A percentile compares a stretch with the other conserved stretches of the same genome.
phyloP scores from a whole-genome alignment of 192 early-diverging fungal genomes.

The Mortierella alpina region DNA sequence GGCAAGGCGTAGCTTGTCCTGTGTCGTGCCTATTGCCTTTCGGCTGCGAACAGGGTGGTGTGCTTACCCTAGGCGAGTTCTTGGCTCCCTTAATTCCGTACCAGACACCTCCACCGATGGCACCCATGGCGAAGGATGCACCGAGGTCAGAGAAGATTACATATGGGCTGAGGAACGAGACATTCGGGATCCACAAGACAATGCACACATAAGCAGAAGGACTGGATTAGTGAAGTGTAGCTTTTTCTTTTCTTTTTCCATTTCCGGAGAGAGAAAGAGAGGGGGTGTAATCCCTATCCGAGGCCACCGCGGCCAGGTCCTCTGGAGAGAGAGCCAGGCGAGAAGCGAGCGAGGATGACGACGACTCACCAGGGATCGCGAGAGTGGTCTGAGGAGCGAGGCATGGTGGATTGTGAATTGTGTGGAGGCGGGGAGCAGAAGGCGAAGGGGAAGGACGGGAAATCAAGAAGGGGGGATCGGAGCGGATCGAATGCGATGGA shows the following conservation, averaged over 20 bases:
- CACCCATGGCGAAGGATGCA: conserved; percentile 95
- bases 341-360: background rate
- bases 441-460: background rate
- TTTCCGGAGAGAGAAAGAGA: too few species aligned
- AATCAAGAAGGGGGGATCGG: background rate
- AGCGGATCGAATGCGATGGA: conserved; percentile 7
- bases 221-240: background rate
- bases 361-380: conserved; percentile 65
- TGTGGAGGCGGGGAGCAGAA: background rate
- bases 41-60: background rate
- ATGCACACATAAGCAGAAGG: background rate
- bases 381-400: conserved; percentile 63
- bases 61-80: conserved; percentile 90
- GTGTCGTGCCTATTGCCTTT: too few species aligned
- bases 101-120: conserved; percentile 95
- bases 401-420: conserved; percentile 48
- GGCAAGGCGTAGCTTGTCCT: background rate
- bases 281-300: too few species aligned
- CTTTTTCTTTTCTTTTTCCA: too few species aligned
- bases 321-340: too few species aligned
- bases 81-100: conserved; percentile 98
- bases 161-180: conserved; percentile 68
- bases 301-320: too few species aligned
- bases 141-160: conserved; percentile 88
- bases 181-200: background rate